A percentile compares a stretch with the other conserved stretches of the same genome.
Conservation (phyloP, 345 rosid species). For the Laguncularia racemosa region DNA sequence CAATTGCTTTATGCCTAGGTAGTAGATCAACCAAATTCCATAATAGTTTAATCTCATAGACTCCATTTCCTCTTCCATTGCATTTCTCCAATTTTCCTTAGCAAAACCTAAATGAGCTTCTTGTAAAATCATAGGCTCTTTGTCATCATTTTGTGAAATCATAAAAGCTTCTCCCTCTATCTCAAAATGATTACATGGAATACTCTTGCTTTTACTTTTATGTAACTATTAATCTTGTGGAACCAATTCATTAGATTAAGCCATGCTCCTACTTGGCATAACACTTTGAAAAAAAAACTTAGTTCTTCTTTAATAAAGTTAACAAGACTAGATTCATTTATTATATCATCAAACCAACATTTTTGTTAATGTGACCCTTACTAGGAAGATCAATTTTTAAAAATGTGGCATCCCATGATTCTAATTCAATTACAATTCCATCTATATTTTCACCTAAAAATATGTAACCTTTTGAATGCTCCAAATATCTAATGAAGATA, state of each 20-base stretch:
- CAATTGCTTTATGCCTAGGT: neutral
- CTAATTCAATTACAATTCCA: neutral
- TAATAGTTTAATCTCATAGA: neutral
- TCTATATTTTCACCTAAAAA: conserved; percentile 2
- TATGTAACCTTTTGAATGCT: conserved; percentile 7
- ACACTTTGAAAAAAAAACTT: neutral
- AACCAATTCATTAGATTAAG: neutral
- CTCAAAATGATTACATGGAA: neutral
- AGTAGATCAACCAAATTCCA: conserved; percentile 3
- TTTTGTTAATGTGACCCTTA: neutral
- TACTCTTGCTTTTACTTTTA: neutral
- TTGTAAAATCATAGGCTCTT: neutral
- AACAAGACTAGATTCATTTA: neutral
- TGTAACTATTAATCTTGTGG: neutral
- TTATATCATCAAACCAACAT: neutral
- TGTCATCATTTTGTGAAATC: no score
- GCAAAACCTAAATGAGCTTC: neutral
- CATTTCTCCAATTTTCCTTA: neutral
- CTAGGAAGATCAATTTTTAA: conserved; percentile 4
- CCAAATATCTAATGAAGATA: conserved; percentile 6
- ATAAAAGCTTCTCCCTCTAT: neutral
- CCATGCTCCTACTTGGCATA: neutral
- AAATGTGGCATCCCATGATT: conserved; percentile 4
- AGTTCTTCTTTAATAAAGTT: no score
- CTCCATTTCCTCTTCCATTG: conserved; percentile 8